Percentiles rank a stretch among this genome's conserved stretches.
phyloP scores from a whole-genome alignment of 192 early-diverging fungal genomes.

The Entomortierella parvispora region DNA sequence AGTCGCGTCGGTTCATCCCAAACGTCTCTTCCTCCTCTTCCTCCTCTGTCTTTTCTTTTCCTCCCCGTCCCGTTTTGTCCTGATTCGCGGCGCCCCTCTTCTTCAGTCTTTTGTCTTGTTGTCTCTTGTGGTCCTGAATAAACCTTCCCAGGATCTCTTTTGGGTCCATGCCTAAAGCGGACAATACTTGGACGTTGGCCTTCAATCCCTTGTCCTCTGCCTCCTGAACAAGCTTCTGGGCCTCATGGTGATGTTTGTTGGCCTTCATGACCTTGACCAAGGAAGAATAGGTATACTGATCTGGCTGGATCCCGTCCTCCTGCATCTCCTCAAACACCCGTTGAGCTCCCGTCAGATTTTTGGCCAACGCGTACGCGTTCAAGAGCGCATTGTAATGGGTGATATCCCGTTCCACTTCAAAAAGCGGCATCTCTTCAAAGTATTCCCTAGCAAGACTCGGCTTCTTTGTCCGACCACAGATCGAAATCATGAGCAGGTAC shows the following conservation, averaged over 20 bases:
- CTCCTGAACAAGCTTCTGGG: neutral
- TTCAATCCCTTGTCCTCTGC: neutral
- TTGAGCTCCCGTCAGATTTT: constrained; percentile 11
- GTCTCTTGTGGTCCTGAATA: neutral
- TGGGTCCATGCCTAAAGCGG: constrained; percentile 6
- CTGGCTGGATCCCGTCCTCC: constrained; percentile 15
- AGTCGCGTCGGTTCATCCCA: constrained; percentile 7
- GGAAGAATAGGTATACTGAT: constrained; percentile 37
- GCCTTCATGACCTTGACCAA: constrained; percentile 4
- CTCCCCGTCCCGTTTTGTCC: too few species aligned
- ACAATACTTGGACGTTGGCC: constrained; percentile 25
- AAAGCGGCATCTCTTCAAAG: constrained; percentile 48
- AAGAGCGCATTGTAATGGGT: constrained; percentile 42
- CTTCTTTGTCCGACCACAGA: constrained; percentile 28
- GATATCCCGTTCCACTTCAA: constrained; percentile 8
- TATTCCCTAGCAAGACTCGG: constrained; percentile 15
- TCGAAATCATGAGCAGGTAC: constrained; percentile 33
- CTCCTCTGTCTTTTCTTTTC: too few species aligned
- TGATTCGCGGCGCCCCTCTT: too few species aligned
- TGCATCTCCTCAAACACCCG: constrained; percentile 19
- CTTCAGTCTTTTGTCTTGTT: too few species aligned
- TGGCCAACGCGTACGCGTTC: constrained; percentile 30
- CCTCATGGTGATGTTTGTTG: neutral
- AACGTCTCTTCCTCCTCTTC: neutral
- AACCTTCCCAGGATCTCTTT: constrained; percentile 14